A percentile compares a stretch with the other conserved stretches of the same genome.
Evolutionary conservation across 2,329 filamentous ascomycete species (phyloP).

Genomic region (Aspergillus amoenus): DNA sequence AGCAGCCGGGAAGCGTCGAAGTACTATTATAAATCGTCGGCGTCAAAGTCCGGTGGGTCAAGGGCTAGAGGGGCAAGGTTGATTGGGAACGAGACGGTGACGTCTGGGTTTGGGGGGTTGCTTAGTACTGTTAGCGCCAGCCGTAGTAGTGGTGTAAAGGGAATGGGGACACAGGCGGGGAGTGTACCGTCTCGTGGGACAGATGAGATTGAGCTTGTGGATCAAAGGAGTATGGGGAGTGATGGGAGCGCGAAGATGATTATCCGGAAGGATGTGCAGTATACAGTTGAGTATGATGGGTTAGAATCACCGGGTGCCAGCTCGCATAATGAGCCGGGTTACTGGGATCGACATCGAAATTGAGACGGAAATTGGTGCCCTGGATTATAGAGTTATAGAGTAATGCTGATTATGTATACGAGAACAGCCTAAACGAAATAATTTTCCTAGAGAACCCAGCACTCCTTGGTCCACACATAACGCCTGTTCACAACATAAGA

Average conservation of each 20-base stretch:
- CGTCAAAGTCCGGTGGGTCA: slow-evolving; percentile 16
- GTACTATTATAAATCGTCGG: slow-evolving; percentile 11
- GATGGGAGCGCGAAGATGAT: slow-evolving; percentile 28
- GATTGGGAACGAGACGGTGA: background rate
- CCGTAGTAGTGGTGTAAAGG: background rate
- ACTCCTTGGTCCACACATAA: background rate
- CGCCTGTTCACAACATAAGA: background rate
- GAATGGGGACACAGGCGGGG: background rate
- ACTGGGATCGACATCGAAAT: background rate
- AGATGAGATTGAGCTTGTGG: slow-evolving; percentile 15
- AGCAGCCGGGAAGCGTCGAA: slow-evolving; percentile 21
- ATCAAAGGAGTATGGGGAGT: slow-evolving; percentile 10
- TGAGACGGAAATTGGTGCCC: background rate
- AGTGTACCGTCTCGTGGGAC: background rate
- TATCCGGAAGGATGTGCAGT: slow-evolving; percentile 35
- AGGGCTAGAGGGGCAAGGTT: background rate
- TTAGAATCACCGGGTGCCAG: background rate
- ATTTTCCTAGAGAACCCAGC: background rate
- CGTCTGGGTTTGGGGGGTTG: background rate
- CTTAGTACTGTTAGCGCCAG: background rate
- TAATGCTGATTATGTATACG: background rate
- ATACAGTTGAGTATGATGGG: slow-evolving; percentile 29
- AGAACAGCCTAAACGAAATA: background rate
- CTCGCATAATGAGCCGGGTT: background rate
- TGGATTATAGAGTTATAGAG: background rate